Evolutionary conservation across 331 rosid genomes (phyloP).

Genomic region (Malus hybrid): DNA sequence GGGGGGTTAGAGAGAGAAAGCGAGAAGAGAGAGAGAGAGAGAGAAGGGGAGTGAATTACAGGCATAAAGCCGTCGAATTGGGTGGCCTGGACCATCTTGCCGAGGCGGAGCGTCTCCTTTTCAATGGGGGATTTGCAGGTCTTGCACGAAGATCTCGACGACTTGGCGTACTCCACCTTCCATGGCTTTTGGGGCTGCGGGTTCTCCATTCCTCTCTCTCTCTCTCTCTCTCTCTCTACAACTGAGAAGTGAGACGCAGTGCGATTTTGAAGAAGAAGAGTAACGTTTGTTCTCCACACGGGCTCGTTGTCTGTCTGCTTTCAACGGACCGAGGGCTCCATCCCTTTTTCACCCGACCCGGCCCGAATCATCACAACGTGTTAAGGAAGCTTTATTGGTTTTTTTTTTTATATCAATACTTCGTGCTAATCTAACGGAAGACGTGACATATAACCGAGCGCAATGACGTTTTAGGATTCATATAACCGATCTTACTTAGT

Average conservation of each 20-base stretch:
- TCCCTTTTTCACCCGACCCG: not conserved
- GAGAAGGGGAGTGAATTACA: not conserved
- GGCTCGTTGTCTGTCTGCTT: not conserved
- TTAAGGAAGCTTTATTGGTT: not conserved
- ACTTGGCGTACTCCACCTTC: slow-evolving; percentile 94
- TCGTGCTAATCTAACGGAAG: too few relatives aligned
- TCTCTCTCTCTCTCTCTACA: not conserved
- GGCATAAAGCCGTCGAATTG: slow-evolving; percentile 97
- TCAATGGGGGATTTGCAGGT: slow-evolving; percentile 66
- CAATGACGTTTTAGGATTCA: too few relatives aligned
- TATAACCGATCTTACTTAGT: too few relatives aligned
- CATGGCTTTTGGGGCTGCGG: slow-evolving; percentile 59
- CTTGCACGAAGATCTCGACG: slow-evolving; percentile 81
- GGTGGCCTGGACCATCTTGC: slow-evolving; percentile 86
- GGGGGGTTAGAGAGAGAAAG: not conserved
- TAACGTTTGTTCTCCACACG: not conserved
- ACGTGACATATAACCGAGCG: too few relatives aligned
- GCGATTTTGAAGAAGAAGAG: not conserved
- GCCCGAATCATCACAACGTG: not conserved
- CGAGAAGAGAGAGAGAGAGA: not conserved
- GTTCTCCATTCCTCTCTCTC: slow-evolving; percentile 43
- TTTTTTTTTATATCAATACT: not conserved
- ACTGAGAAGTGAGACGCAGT: not conserved
- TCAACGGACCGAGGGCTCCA: not conserved
- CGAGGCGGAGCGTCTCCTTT: slow-evolving; percentile 72